Conservation (phyloP, 228 moss, liverwort and hornwort genomes). For the Sphagnum magellanicum region DNA sequence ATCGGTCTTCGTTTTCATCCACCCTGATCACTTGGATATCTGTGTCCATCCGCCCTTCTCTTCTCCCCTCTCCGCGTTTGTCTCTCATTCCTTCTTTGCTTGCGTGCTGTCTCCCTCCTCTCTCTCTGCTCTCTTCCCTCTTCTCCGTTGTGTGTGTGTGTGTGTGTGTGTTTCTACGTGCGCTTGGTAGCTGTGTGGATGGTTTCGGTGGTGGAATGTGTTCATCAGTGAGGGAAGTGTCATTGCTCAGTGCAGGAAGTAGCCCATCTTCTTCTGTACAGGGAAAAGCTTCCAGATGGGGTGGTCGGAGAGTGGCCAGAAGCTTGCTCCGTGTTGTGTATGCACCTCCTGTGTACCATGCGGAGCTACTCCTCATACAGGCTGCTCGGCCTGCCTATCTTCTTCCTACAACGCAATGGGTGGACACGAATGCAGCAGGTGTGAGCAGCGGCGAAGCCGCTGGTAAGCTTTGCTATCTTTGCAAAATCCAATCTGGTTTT, state of each 20-base stretch:
- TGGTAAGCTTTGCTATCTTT: too few relatives aligned
- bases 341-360: too few relatives aligned
- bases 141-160: too few relatives aligned
- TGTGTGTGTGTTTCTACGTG: not conserved
- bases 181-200: not conserved
- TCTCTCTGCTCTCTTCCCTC: not conserved
- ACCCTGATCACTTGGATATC: not conserved
- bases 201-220: not conserved
- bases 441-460: too few relatives aligned
- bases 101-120: not conserved
- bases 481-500: too few relatives aligned
- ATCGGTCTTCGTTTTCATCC: too few relatives aligned
- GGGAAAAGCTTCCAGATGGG: constrained; percentile 4
- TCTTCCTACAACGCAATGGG: too few relatives aligned
- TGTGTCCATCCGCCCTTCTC: not conserved
- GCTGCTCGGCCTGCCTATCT: too few relatives aligned
- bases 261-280: constrained; percentile 1
- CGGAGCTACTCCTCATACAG: too few relatives aligned
- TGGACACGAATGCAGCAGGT: too few relatives aligned
- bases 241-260: constrained; percentile 3
- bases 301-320: not conserved
- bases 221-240: constrained; percentile 1
- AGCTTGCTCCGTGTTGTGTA: not conserved
- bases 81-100: not conserved
- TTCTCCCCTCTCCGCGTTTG: not conserved